Conservation (phyloP, 2,329 filamentous ascomycete species). For the Fusarium fracticaudum region DNA sequence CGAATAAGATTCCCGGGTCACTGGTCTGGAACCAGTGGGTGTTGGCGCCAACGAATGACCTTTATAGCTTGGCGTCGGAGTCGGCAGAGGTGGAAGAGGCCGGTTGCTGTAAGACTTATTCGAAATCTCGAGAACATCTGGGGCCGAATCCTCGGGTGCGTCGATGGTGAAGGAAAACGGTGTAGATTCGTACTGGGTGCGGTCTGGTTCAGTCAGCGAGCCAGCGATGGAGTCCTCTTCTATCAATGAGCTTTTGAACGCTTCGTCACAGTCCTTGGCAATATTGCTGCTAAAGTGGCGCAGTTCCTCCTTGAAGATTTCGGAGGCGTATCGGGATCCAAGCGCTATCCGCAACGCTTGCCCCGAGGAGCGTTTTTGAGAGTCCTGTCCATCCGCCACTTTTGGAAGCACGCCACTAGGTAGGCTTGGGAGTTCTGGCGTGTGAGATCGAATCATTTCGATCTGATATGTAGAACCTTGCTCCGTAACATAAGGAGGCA, state of each 20-base stretch:
- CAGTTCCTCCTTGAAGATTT: constrained; percentile 74
- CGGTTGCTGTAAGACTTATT: constrained; percentile 56
- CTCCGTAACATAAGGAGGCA: constrained; percentile 30
- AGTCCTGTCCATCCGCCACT: constrained; percentile 26
- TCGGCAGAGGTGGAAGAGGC: constrained; percentile 62
- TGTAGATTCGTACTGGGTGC: constrained; percentile 48
- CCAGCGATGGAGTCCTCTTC: constrained; percentile 50
- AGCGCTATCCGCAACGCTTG: constrained; percentile 9
- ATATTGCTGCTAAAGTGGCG: constrained; percentile 86
- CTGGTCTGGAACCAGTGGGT: constrained; percentile 34
- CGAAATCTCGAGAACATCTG: constrained; percentile 23
- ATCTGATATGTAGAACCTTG: constrained; percentile 33
- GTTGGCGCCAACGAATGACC: constrained; percentile 25
- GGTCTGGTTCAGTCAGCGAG: constrained; percentile 47
- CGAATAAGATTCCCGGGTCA: constrained; percentile 40
- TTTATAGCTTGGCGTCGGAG: constrained; percentile 38
- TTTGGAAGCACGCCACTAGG: constrained; percentile 41
- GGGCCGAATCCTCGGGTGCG: constrained; percentile 40
- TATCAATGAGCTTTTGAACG: constrained; percentile 77
- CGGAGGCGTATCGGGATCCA: constrained; percentile 43
- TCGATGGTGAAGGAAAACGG: constrained; percentile 56
- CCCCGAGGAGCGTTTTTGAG: constrained; percentile 18
- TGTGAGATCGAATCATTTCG: constrained; percentile 39
- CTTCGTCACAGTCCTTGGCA: constrained; percentile 90
- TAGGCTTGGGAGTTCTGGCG: constrained; percentile 43